These are phyloP conservation scores for Zasmidium cellare DNA, from an alignment of 2,329 filamentous ascomycete genomes.

Conservation along the genomic window DNA sequence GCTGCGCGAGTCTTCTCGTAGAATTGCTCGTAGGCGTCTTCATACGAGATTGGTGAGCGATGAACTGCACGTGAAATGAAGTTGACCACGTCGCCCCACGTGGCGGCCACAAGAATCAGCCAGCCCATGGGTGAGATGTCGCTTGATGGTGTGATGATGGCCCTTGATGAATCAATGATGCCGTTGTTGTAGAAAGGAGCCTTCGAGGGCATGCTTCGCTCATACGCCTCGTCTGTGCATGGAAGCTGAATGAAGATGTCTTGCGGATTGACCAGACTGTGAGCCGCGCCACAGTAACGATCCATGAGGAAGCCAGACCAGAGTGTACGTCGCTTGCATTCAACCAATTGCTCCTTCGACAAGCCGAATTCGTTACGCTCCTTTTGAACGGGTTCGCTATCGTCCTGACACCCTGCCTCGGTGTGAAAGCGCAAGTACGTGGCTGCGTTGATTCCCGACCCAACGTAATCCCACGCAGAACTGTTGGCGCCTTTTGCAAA, in stretches of 20 bases:
- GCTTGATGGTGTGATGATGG: slow-evolving; percentile 39
- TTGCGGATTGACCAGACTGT: slow-evolving; percentile 60
- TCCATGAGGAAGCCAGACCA: slow-evolving; percentile 73
- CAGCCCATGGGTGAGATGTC: slow-evolving; percentile 57
- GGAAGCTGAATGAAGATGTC: slow-evolving; percentile 69
- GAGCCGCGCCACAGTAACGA: slow-evolving; percentile 56
- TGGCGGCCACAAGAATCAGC: slow-evolving; percentile 61
- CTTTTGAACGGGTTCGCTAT: slow-evolving; percentile 12
- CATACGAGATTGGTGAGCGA: slow-evolving; percentile 45
- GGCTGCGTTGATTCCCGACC: slow-evolving; percentile 60
- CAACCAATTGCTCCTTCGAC: slow-evolving; percentile 50
- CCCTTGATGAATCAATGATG: slow-evolving; percentile 40
- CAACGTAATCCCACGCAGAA: slow-evolving; percentile 65
- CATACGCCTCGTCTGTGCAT: slow-evolving; percentile 61
- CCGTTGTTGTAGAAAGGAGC: slow-evolving; percentile 63
- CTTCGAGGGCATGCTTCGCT: slow-evolving; percentile 57
- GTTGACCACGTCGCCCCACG: slow-evolving; percentile 66
- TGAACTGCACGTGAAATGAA: slow-evolving; percentile 57
- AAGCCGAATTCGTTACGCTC: slow-evolving; percentile 27
- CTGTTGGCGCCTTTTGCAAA: slow-evolving; percentile 61
- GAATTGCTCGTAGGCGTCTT: slow-evolving; percentile 51
- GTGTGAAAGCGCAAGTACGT: slow-evolving; percentile 59
- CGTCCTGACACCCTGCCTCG: slow-evolving; percentile 49
- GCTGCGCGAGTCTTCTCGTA: slow-evolving; percentile 54
- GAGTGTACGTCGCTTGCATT: slow-evolving; percentile 69